phyloP scores from a whole-genome alignment of 306 rosid genomes.

The Heteromeles arbutifolia region DNA sequence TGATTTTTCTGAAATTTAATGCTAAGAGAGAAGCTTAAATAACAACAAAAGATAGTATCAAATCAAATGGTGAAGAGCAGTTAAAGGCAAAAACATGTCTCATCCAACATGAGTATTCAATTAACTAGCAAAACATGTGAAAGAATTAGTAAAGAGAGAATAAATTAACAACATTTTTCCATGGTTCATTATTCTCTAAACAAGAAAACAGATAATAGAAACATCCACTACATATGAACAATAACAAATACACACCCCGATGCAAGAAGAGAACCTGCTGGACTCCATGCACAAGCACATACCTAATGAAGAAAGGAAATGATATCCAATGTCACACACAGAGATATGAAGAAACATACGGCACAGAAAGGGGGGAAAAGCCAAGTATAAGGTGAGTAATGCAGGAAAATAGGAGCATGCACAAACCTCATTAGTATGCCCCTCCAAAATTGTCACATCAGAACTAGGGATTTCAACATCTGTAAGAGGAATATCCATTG shows the following conservation, averaged over 20 bases:
- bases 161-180: not conserved
- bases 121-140: not conserved
- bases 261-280: slow-evolving; percentile 87
- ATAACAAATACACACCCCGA: slow-evolving; percentile 62
- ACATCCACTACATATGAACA: not conserved
- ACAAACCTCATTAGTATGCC: slow-evolving; percentile 88
- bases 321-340: slow-evolving; percentile 12
- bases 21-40: not conserved
- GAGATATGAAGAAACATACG: slow-evolving; percentile 7
- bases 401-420: slow-evolving; percentile 16
- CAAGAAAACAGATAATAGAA: not conserved
- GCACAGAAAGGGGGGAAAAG: not conserved
- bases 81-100: not conserved
- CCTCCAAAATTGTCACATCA: slow-evolving; percentile 84
- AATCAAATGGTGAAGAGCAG: not conserved
- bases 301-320: slow-evolving; percentile 52
- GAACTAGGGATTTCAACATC: slow-evolving; percentile 64
- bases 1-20: not conserved
- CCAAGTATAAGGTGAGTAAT: not conserved
- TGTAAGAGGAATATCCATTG: slow-evolving; percentile 63
- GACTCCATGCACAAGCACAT: slow-evolving; percentile 98
- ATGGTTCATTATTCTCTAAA: not conserved
- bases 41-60: not conserved
- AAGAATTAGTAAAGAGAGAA: not conserved
- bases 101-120: not conserved